Evolutionary conservation across 1,284 basidiomycete species (phyloP).

Genomic region (Ustilago hordei): DNA sequence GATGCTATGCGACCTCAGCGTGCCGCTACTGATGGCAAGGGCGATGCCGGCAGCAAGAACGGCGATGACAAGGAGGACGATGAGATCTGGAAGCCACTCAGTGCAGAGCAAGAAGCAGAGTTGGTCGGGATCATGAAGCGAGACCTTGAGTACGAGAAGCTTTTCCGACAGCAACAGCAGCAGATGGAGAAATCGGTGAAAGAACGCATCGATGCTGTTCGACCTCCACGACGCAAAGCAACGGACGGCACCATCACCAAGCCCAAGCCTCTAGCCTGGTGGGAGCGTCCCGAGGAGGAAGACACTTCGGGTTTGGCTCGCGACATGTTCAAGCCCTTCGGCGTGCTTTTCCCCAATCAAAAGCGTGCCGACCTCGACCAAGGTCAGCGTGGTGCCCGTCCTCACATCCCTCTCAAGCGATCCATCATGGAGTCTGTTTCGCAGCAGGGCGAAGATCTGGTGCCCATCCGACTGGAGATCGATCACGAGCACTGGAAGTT

Average conservation of each 20-base stretch:
- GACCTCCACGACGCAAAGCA: conserved; percentile 41
- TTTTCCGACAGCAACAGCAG: conserved; percentile 62
- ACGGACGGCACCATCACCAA: conserved; percentile 42
- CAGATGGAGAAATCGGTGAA: conserved; percentile 54
- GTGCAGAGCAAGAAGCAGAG: conserved; percentile 72
- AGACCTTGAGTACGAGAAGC: conserved; percentile 73
- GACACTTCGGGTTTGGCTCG: conserved; percentile 32
- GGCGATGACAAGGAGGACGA: conserved; percentile 23
- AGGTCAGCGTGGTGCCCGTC: conserved; percentile 55
- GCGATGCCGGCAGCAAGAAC: conserved; percentile 5
- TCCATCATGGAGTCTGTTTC: conserved; percentile 74
- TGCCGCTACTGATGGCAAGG: conserved; percentile 72
- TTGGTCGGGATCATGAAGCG: conserved; percentile 74
- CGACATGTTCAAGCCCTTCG: conserved; percentile 49
- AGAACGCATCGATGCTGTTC: conserved; percentile 46
- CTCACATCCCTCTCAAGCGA: conserved; percentile 48
- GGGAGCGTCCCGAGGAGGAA: conserved; percentile 59
- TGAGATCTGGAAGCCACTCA: conserved; percentile 71
- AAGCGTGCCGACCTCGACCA: conserved; percentile 75
- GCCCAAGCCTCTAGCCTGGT: conserved; percentile 60
- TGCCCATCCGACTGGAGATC: conserved; percentile 93
- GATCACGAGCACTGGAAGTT: conserved; percentile 90
- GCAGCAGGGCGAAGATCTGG: conserved; percentile 80
- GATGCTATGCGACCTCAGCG: conserved; percentile 70
- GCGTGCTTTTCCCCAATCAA: conserved; percentile 59